phyloP scores from a whole-genome alignment of 2,329 filamentous ascomycete species.

The Pezicula rhizophila region DNA sequence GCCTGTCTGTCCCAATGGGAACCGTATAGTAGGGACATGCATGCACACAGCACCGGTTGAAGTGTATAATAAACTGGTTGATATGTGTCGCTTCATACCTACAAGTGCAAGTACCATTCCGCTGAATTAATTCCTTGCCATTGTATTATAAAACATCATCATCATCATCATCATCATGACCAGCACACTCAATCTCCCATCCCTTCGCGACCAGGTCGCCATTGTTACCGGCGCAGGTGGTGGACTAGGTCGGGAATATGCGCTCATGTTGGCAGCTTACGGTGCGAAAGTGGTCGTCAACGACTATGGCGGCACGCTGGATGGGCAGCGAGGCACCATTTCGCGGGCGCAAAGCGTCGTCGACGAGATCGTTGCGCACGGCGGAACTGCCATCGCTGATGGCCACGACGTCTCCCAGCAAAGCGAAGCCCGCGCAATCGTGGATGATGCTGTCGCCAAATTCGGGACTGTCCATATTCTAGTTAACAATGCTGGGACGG shows the following conservation, averaged over 20 bases:
- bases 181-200: too few species aligned
- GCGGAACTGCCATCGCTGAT: background rate
- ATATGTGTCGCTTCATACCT: too few species aligned
- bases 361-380: constrained; percentile 11
- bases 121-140: too few species aligned
- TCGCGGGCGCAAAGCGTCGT: constrained; percentile 9
- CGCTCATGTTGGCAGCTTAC: constrained; percentile 11
- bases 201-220: constrained; percentile 2
- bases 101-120: too few species aligned
- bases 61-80: too few species aligned
- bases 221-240: constrained; percentile 15
- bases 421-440: background rate
- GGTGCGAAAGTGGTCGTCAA: constrained; percentile 13
- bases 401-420: background rate
- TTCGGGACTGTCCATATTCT: constrained; percentile 5
- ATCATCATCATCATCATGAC: too few species aligned
- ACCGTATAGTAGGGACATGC: too few species aligned
- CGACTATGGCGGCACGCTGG: constrained; percentile 7
- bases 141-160: too few species aligned
- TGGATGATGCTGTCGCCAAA: constrained; percentile 11
- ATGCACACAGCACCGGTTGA: too few species aligned
- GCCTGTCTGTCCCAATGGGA: too few species aligned
- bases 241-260: constrained; percentile 19
- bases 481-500: background rate
- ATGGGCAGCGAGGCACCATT: constrained; percentile 7